Evolutionary conservation across 75 land plant species (phyloP).

Genomic region (Selaginella moellendorffii): DNA sequence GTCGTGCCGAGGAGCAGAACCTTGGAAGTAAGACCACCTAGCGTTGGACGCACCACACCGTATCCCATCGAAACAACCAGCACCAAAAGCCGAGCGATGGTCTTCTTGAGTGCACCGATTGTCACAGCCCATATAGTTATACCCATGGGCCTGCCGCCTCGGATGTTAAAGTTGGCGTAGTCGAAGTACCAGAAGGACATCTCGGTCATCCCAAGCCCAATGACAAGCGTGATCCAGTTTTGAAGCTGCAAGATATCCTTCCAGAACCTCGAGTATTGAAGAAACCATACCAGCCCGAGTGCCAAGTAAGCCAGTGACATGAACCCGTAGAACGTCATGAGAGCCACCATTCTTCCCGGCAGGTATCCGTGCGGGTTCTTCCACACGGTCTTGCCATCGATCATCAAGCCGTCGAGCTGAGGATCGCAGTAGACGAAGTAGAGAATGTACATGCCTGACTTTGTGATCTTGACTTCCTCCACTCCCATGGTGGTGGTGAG

Average conservation of each 20-base stretch:
- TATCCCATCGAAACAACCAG: slow-evolving; percentile 5
- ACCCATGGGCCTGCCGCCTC: slow-evolving; percentile 7
- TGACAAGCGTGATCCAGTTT: slow-evolving; percentile 7
- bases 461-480: slow-evolving; percentile 7
- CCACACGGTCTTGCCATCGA: slow-evolving; percentile 6
- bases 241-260: slow-evolving; percentile 1
- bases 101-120: slow-evolving; percentile 4
- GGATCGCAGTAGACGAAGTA: slow-evolving; percentile 7
- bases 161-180: background rate
- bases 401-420: background rate
- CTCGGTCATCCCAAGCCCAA: slow-evolving; percentile 4
- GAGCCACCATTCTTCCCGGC: background rate
- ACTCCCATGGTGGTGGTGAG: background rate
- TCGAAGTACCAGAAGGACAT: slow-evolving; percentile 9
- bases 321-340: slow-evolving; percentile 3
- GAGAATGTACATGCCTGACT: slow-evolving; percentile 7
- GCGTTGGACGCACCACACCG: slow-evolving; percentile 4
- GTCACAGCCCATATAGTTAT: slow-evolving; percentile 5
- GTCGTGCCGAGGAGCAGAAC: slow-evolving; percentile 1
- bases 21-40: slow-evolving; percentile 1
- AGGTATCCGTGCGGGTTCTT: slow-evolving; percentile 3
- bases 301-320: slow-evolving; percentile 3
- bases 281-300: slow-evolving; percentile 1
- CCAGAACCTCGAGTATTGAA: slow-evolving; percentile 2
- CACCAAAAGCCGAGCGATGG: background rate